A percentile compares a stretch with the other conserved stretches of the same genome.
phyloP scores from a whole-genome alignment of 345 rosid species.

The Microthlaspi erraticum region DNA sequence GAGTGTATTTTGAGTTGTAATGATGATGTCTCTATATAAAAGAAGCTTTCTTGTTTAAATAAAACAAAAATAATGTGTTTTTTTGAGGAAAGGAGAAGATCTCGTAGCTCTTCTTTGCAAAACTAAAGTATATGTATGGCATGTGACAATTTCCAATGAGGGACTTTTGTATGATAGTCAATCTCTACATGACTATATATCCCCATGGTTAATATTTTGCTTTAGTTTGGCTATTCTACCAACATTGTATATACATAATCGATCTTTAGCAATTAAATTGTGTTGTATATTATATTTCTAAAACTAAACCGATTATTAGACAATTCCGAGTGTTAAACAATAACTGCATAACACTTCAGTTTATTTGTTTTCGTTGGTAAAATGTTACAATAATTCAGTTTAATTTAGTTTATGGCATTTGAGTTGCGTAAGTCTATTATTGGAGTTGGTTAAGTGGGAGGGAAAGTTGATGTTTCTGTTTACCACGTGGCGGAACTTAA shows the following conservation, averaged over 20 bases:
- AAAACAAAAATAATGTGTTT: neutral
- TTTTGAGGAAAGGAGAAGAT: constrained; percentile 1
- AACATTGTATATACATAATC: neutral
- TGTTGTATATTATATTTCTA: neutral
- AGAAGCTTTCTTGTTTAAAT: constrained; percentile 31
- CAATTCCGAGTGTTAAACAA: neutral
- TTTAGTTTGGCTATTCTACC: neutral
- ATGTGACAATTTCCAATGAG: constrained; percentile 11
- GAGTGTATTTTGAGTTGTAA: constrained; percentile 40
- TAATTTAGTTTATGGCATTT: neutral
- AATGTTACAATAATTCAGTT: no score
- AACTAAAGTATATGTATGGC: no score
- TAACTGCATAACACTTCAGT: neutral
- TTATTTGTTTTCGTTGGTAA: no score
- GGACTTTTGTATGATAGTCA: neutral
- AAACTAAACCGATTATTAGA: neutral
- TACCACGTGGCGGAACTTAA: constrained; percentile 1
- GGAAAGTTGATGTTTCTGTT: constrained; percentile 1
- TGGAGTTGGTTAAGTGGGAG: constrained; percentile 34
- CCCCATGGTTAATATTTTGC: neutral
- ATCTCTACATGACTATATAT: neutral
- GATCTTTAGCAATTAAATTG: neutral
- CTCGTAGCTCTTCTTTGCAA: constrained; percentile 6
- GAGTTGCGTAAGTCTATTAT: constrained; percentile 10
- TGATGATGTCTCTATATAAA: constrained; percentile 44